Base-by-base conservation (phyloP, 306 rosid genomes). In the Dalbergia oliveri region DNA sequence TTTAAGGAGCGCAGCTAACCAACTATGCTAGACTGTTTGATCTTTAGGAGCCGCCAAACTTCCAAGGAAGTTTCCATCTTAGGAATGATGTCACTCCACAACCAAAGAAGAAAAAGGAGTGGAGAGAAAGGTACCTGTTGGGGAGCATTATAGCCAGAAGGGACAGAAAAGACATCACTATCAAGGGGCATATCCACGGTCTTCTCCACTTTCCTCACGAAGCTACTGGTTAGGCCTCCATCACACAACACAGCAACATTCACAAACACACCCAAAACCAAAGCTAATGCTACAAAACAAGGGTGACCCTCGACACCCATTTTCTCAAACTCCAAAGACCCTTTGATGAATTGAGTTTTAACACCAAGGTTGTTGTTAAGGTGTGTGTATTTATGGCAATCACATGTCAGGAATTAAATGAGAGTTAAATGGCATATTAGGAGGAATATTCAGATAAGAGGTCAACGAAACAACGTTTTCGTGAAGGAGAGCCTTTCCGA, bases 131-230 rank as follows among this genome's bases (percentile, higher is more conserved):
- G 5, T 35, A 81, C 97, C 87, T 90, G 97, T 60, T 90, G 94
- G 4, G 97, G 88, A 53, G 92, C 82, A 73, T 91, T 91, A 44
- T 81, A 77, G 16, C 94, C 94, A 0, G 88, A 76, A 60, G 94
- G 92, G 5, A 77, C 61, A 21, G 62, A 79, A 61, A 88, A 91
- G 3, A 87, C 92, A 8, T 87, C 91, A 26, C 89, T 94, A 53
- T 59, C 81, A 72, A 61, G 77, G 34, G 86, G 79, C 79, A 92
- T 90, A 69, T 94, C 98, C 11, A 5, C 5, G 1, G 80, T 19
- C 18, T 82, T 78, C 63, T 85, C 89, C 4, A 51, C 62, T 44
- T 71, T 54, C 80, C 97, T 82, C 16, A 86, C 62, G 47, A 77
- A 88, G 43, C 7, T 7, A 74, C 97, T 87, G 8, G 94, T 91